Conservation (phyloP, 2,329 filamentous ascomycete species). For the Aspergillus aculeatinus region DNA sequence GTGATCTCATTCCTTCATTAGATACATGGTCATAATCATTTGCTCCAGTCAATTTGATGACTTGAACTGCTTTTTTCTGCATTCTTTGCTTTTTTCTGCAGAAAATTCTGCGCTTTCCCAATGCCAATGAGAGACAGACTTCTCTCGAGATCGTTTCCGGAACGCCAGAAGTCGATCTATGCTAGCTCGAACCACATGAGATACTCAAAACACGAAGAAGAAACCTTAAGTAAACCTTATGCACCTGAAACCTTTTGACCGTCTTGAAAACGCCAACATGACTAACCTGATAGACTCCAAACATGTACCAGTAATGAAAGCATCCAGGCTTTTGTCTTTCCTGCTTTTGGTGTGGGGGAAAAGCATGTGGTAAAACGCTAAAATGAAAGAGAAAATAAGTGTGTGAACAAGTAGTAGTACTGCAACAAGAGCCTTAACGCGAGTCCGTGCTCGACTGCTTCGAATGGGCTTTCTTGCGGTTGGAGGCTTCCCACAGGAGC, state of each 20-base stretch:
- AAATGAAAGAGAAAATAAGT: background rate
- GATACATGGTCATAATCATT: slow-evolving; percentile 6
- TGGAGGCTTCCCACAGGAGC: slow-evolving; percentile 49
- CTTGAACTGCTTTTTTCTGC: slow-evolving; percentile 2
- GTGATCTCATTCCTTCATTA: background rate
- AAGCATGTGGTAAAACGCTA: slow-evolving; percentile 4
- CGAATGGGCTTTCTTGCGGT: slow-evolving; percentile 33
- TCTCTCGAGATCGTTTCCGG: background rate
- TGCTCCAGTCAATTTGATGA: background rate
- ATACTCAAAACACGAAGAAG: slow-evolving; percentile 1
- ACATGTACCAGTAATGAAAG: slow-evolving; percentile 5
- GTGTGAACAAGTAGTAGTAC: background rate
- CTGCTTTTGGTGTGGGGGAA: slow-evolving; percentile 1
- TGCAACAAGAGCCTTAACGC: slow-evolving; percentile 9
- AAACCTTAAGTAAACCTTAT: background rate
- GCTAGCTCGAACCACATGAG: background rate
- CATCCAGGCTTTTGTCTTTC: slow-evolving; percentile 10
- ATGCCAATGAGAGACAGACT: background rate
- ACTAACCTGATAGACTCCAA: slow-evolving; percentile 1
- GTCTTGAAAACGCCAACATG: background rate
- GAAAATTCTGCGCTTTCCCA: background rate
- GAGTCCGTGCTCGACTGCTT: slow-evolving; percentile 23
- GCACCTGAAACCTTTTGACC: background rate
- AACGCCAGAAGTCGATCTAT: slow-evolving; percentile 1
- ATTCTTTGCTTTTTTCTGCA: background rate